These are phyloP conservation scores for Phytophthora citrophthora DNA, from an alignment of 352 stramenopile species.

Conservation along the genomic window DNA sequence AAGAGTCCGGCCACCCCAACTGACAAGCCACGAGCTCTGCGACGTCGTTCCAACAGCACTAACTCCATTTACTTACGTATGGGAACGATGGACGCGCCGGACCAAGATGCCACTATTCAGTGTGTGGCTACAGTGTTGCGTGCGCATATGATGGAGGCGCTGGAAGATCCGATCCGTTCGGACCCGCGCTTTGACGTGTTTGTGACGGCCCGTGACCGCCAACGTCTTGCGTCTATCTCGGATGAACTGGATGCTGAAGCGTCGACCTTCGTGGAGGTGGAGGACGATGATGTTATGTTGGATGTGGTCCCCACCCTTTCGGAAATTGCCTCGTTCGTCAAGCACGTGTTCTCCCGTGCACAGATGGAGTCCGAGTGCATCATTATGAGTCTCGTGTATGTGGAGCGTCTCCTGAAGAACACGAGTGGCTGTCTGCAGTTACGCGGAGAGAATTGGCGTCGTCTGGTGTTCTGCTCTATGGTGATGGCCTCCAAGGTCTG, in stretches of 20 bases:
- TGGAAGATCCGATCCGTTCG: conserved; percentile 54
- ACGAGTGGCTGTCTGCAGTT: conserved; percentile 85
- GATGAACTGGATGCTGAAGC: conserved; percentile 37
- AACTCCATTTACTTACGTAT: conserved; percentile 93
- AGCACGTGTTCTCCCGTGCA: conserved; percentile 91
- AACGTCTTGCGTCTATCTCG: conserved; percentile 32
- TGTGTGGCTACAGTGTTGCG: conserved; percentile 96
- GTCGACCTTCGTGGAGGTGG: conserved; percentile 30
- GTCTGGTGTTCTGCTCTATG: conserved; percentile 96
- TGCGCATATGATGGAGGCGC: conserved; percentile 94
- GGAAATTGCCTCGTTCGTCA: conserved; percentile 94
- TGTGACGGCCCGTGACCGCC: conserved; percentile 57
- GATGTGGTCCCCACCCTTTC: conserved; percentile 85
- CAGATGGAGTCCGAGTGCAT: conserved; percentile 97
- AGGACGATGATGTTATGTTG: conserved; percentile 37
- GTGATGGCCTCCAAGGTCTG: conserved; percentile 97
- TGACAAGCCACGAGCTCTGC: conserved; percentile 45
- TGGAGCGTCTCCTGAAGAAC: conserved; percentile 95
- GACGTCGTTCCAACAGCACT: conserved; percentile 95
- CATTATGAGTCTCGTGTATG: conserved; percentile 98
- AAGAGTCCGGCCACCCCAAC: conserved; percentile 24
- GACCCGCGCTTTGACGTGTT: conserved; percentile 78
- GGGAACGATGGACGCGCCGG: conserved; percentile 95
- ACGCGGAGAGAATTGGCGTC: conserved; percentile 91
- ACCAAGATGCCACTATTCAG: conserved; percentile 96